These are phyloP conservation scores for Sphaerulina vaccinii DNA, from an alignment of 2,329 filamentous ascomycete genomes.

Conservation along the genomic window DNA sequence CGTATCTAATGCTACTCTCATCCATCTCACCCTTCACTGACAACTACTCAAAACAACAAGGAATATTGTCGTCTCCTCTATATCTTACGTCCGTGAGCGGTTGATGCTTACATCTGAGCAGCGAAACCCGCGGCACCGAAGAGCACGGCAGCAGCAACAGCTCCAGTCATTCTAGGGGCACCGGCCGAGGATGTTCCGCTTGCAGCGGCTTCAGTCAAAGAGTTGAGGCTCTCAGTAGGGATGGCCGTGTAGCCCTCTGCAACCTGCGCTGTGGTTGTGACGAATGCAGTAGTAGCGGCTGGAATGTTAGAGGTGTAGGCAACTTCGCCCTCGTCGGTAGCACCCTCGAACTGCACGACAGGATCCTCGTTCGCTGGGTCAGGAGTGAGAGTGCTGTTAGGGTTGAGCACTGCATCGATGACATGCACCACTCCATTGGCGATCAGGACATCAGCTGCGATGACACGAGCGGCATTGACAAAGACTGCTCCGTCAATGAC, in stretches of 20 bases:
- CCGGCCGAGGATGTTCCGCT: conserved; percentile 26
- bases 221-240: conserved; percentile 14
- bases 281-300: conserved; percentile 36
- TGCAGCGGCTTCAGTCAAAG: conserved; percentile 13
- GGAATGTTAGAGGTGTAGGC: conserved; percentile 59
- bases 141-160: conserved; percentile 48
- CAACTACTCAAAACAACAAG: too few species aligned
- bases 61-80: too few species aligned
- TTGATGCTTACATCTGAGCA: conserved; percentile 7
- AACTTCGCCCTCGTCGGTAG: conserved; percentile 45
- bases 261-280: conserved; percentile 35
- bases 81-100: too few species aligned
- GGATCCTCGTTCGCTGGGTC: conserved; percentile 44
- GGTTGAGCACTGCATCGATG: conserved; percentile 60
- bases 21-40: too few species aligned
- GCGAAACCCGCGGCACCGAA: conserved; percentile 46
- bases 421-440: conserved; percentile 52
- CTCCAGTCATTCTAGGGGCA: conserved; percentile 40
- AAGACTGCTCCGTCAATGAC: conserved; percentile 40
- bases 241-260: conserved; percentile 29
- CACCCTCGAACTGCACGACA: conserved; percentile 55
- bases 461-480: conserved; percentile 47
- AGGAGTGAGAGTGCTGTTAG: conserved; percentile 48
- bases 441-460: conserved; percentile 44
- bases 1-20: too few species aligned